Evolutionary conservation across 1,284 basidiomycete genomes (phyloP).

Genomic region (Sutorius eximius): DNA sequence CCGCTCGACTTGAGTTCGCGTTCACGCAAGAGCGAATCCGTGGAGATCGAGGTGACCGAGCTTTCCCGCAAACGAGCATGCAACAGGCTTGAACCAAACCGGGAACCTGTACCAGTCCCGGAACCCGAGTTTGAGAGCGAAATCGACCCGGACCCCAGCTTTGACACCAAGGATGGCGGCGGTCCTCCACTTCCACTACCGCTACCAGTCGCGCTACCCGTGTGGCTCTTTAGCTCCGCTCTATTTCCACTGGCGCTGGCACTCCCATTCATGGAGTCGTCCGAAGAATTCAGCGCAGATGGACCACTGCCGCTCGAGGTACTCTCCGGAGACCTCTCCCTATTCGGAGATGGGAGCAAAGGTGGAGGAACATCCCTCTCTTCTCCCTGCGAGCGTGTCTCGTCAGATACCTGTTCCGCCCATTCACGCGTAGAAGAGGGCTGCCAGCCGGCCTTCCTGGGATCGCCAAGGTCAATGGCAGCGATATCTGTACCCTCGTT

Average conservation of each 20-base stretch:
- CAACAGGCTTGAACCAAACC: constrained; percentile 27
- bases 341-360: constrained; percentile 6
- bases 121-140: constrained; percentile 30
- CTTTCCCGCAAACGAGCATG: constrained; percentile 26
- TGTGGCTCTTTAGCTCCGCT: constrained; percentile 11
- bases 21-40: constrained; percentile 16
- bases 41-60: constrained; percentile 33
- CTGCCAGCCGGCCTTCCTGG: constrained; percentile 39
- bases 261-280: constrained; percentile 25
- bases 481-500: constrained; percentile 4
- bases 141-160: constrained; percentile 20
- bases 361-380: constrained; percentile 1
- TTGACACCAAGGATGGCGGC: constrained; percentile 18
- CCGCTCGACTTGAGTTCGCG: constrained; percentile 5
- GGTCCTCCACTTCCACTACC: constrained; percentile 4
- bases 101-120: constrained; percentile 29
- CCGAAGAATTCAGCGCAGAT: constrained; percentile 26
- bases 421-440: constrained; percentile 33
- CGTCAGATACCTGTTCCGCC: constrained; percentile 32
- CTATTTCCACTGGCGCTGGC: constrained; percentile 4
- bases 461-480: constrained; percentile 40
- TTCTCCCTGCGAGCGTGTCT: constrained; percentile 16
- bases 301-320: constrained; percentile 28
- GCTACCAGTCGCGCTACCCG: constrained; percentile 13
- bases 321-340: constrained; percentile 26